Evolutionary conservation across 208 protist genomes (phyloP).

Genomic region (Blechomonas ayalai): DNA sequence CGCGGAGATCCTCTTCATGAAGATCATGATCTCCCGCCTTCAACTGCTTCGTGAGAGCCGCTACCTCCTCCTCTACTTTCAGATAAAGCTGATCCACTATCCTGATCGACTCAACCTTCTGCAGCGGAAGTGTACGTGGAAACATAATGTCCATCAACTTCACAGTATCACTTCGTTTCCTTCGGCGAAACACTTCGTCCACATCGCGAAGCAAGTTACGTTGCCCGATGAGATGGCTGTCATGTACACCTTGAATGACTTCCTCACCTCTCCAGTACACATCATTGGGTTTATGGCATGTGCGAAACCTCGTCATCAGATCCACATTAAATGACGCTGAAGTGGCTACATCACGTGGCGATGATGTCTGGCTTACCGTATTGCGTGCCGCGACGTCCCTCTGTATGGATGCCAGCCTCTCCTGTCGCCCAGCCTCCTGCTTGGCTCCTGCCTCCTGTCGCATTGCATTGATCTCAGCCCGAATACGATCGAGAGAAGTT

Average conservation of each 20-base stretch:
- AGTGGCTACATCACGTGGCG: too few relatives aligned
- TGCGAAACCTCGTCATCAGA: conserved; percentile 7
- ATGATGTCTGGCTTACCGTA: too few relatives aligned
- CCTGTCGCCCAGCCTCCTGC: too few relatives aligned
- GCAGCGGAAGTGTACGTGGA: conserved; percentile 8
- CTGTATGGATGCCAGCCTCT: too few relatives aligned
- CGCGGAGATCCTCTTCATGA: conserved; percentile 7
- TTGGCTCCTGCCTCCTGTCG: conserved; percentile 5
- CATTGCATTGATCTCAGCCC: conserved; percentile 29
- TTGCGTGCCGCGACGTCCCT: too few relatives aligned
- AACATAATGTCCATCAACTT: conserved; percentile 50
- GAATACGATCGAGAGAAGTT: conserved; percentile 55
- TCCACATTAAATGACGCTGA: too few relatives aligned
- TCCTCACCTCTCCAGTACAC: conserved; percentile 50
- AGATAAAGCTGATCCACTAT: background rate
- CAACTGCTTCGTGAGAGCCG: too few relatives aligned
- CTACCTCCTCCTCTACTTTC: too few relatives aligned
- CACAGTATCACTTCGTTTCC: conserved; percentile 24
- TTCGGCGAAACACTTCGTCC: conserved; percentile 58
- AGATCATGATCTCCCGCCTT: conserved; percentile 1
- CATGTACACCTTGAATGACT: conserved; percentile 32
- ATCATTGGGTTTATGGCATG: conserved; percentile 33
- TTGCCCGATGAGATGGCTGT: conserved; percentile 15
- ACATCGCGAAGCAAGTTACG: conserved; percentile 37
- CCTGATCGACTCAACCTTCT: conserved; percentile 7